Evolutionary conservation across 257 asterid species (phyloP), one percentile per base, ranked within the genome.

Genomic region (Anisodus tanguticus): DNA sequence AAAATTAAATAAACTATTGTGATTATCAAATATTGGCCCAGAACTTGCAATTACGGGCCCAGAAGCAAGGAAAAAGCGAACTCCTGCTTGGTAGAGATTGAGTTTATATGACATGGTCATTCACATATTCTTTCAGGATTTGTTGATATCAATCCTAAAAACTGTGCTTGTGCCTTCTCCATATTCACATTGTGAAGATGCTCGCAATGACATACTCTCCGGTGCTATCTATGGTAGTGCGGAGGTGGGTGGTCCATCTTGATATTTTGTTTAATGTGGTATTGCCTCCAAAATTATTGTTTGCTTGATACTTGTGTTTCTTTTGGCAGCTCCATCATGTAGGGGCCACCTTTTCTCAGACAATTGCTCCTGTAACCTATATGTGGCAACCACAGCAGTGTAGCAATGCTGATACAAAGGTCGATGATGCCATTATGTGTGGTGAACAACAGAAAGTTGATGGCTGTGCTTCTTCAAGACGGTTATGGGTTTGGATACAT

Each of bases 401-500:
- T 67, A 22, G 71, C 72, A n/a, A 82, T 69, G 54, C 83, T 69
- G 55, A 87, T 63, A 53, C 78, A 57, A 88, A 87, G 47, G 86
- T 82, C 66, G 83, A 62, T 8, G 54, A 84, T 60, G 45, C 15
- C 10, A 74, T 80, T 49, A 9, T 47, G 64, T 26, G 55, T 68
- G 87, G 85, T 87, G 91, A 82, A 82, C 87, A 84, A 68, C 86
- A 80, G 47, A 85, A 31, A 13, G 84, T 54, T 66, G 85, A 84
- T 39, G 85, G 70, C 10, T 84, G 82, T 71, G 71, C 87, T 82
- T 62, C 83, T 22, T 70, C 47, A 64, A 93, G 97, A 64, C 91
- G 89, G 89, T 88, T 93, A 45, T 96, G 97, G 98, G 83, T 94
- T 78, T 96, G 94, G 93, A 89, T 94, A 87, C 97, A 96, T 89